Evolutionary conservation across 1,139 yeast genomes (phyloP).

Genomic region (Geotrichum restrictum): DNA sequence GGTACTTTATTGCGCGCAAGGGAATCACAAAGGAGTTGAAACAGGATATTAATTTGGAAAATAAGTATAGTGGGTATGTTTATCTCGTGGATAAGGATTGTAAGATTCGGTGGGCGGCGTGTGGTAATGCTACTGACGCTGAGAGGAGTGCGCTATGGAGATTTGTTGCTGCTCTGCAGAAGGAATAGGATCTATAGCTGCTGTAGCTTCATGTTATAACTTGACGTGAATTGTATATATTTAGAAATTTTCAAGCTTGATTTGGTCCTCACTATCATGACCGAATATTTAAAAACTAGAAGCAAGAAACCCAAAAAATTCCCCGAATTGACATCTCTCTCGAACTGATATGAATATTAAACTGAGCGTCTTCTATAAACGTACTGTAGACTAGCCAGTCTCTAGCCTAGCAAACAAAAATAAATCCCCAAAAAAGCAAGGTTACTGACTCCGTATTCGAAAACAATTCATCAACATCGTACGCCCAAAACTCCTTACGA

Average conservation of each 20-base stretch:
- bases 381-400: no score
- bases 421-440: no score
- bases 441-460: no score
- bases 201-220: neutral
- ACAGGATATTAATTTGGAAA: conserved; percentile 61
- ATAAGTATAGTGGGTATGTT: conserved; percentile 72
- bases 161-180: conserved; percentile 44
- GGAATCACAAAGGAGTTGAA: conserved; percentile 58
- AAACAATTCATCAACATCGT: no score
- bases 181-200: conserved; percentile 13
- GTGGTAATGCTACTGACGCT: conserved; percentile 68
- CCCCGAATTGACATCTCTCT: neutral
- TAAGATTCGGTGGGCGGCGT: conserved; percentile 85
- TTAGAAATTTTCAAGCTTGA: neutral
- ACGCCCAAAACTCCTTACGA: no score
- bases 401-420: neutral
- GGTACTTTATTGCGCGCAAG: conserved; percentile 62
- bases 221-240: neutral
- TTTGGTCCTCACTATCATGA: no score
- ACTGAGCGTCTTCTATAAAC: neutral
- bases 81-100: conserved; percentile 71
- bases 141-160: conserved; percentile 67
- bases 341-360: neutral
- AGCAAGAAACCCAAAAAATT: neutral
- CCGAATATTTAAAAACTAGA: neutral